Evolutionary conservation across 192 early-diverging fungal species (phyloP), one percentile per base, ranked within the genome.

Genomic region (Podila minutissima): DNA sequence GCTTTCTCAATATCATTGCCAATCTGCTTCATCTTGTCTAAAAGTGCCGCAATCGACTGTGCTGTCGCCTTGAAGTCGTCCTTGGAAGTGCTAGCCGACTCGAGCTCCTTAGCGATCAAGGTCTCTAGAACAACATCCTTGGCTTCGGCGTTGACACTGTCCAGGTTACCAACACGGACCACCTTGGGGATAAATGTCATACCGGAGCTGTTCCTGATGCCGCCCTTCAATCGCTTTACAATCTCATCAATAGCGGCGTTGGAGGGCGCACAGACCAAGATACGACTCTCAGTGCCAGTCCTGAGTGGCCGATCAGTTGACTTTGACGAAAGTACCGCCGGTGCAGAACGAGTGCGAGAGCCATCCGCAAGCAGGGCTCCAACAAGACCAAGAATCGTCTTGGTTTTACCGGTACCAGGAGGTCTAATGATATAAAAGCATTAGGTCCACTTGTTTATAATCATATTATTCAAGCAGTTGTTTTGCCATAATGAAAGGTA

Each of bases 201-300:
- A 1, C 95, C 94, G 8, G 85, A 57, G 1, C 83, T 84, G 26
- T 90, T 86, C 9, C 74, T 59, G 24, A 97, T 94, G 29, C 97
- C 97, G 2, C 83, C 67, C 81, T 91, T 93, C 15, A 99, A 65
- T 13, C 97, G 89, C 69, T 94, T 93, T 13, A 93, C 94, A 74
- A 99, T 95, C 83, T 99, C 97, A 69, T 99, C 97, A 37, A 95
- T 94, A 0, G 96, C 97, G 5, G 97, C 97, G 71, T 99, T 99
- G 67, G 92, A 94, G 7, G 97, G 97, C n/a, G 96, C 97, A 68
- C 97, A 98, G 10, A 96, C 91, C 7, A 99, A 85, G 48, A 99
- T 72, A 4, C 86, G 74, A 81, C 75, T 91, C 88, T 75, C 91
- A 81, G 77, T 81, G 1, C 65, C 62, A 3, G 72, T 77, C 12